A percentile compares a stretch with the other conserved stretches of the same genome.
Evolutionary conservation across 371 early-diverging fungal genomes (phyloP).

Genomic region (Mucor velutinosus): DNA sequence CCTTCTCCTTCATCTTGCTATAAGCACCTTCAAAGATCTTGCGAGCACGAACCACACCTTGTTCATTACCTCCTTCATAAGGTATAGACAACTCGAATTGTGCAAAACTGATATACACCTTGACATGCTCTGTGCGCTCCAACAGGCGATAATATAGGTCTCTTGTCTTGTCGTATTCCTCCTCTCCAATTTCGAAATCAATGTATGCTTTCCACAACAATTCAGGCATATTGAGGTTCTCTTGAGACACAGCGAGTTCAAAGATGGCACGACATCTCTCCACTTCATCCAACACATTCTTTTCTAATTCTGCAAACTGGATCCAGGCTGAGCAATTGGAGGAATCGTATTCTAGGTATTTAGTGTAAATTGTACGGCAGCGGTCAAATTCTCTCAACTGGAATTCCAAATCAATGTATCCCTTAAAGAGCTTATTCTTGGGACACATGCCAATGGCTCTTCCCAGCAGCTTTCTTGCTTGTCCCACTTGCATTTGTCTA

Average conservation of each 20-base stretch:
- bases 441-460: slow-evolving; percentile 84
- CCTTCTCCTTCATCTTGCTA: slow-evolving; percentile 67
- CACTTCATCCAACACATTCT: slow-evolving; percentile 76
- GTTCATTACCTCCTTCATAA: slow-evolving; percentile 47
- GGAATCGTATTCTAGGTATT: slow-evolving; percentile 85
- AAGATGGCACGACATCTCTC: slow-evolving; percentile 89
- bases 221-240: slow-evolving; percentile 94
- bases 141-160: slow-evolving; percentile 84
- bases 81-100: slow-evolving; percentile 81
- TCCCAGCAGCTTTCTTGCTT: slow-evolving; percentile 87
- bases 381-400: slow-evolving; percentile 93
- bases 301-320: slow-evolving; percentile 91
- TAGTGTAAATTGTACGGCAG: slow-evolving; percentile 87
- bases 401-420: slow-evolving; percentile 95
- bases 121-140: slow-evolving; percentile 89
- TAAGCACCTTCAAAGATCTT: slow-evolving; percentile 77
- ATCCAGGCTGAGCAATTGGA: slow-evolving; percentile 92
- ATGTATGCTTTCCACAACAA: slow-evolving; percentile 97
- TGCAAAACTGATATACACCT: slow-evolving; percentile 96
- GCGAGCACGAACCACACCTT: slow-evolving; percentile 62
- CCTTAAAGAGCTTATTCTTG: slow-evolving; percentile 86
- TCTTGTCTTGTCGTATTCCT: slow-evolving; percentile 79
- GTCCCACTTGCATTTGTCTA: slow-evolving; percentile 71
- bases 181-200: slow-evolving; percentile 89
- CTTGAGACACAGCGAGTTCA: slow-evolving; percentile 87